Base-by-base conservation (phyloP, 441 rosid genomes). In the Erodium chrysanthum region DNA sequence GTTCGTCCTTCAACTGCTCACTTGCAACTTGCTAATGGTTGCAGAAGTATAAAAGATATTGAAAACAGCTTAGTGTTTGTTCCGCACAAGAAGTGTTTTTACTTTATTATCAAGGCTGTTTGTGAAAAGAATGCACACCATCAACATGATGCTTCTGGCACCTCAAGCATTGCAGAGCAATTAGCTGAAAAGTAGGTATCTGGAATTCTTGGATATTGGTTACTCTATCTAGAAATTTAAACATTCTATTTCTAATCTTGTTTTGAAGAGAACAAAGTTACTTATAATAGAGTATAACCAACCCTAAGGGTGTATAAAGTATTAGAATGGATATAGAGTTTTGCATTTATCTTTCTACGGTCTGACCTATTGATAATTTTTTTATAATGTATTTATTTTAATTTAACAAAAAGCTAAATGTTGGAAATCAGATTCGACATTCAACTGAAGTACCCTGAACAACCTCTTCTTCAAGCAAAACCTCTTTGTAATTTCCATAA, bases 401-500 rank as follows among this genome's bases (percentile, higher is more conserved):
- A 14, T 22, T 60, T 25, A 23, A 23, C 18, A 25, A 25, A 59
- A 25, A 60, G 4, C 10, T 60, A 60, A 33, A 61, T 81, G 76
- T 31, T 73, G 64, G 69, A 67, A 68, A 81, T 74, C 79, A 91
- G 99, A 89, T 84, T 65, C 71, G 81, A 73, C 70, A 81, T 89
- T 77, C 73, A 76, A 67, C 96, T 94, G 71, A 74, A 83, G 75
- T 73, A 75, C 77, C 96, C 97, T 22, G 56, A 29, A 65, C 97
- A 91, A 76, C 84, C 83, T 69, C 94, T 94, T 82, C 82, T 91
- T 74, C 92, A 20, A 23, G 89, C 85, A 71, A 94, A 94, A 74
- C 97, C 87, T 31, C 85, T 94, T 70, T 84, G 74, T 84, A 56
- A 10, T 69, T 74, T 91, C 84, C 96, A 70, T 81, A 91, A 94